Base-by-base conservation (phyloP, 75 land plant genomes). In the Selaginella moellendorffii region DNA sequence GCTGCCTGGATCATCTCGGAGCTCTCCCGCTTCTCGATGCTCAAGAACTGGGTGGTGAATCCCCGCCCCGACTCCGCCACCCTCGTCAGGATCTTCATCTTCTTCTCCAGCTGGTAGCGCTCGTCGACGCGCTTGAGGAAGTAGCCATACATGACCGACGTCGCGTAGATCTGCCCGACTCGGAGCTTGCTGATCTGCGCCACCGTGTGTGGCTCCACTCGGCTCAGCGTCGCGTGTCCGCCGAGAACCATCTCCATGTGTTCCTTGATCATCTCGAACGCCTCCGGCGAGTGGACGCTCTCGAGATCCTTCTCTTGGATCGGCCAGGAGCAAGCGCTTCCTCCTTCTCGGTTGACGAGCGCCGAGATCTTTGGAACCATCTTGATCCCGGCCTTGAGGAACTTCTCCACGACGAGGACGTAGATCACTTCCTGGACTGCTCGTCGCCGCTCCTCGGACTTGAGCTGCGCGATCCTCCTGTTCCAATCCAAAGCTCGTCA, bases 401-500 rank as follows among this genome's bases (percentile, higher is more conserved):
- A 88, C 63, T 71, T 88, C 30, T 83, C 80, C 9, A 77, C 76
- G n/a, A 80, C 67, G 26, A 85, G 68, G 68, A 83, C 81, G 64
- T 88, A 88, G 30, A 85, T 65, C 24, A 88, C 81, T 60, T 88
- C 93, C 54, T 88, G 85, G 63, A 88, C 31, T 19, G 80, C 25
- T 62, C 60, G 76, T 24, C 67, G 69, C 62, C 81, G 76, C 36
- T 85, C 93, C 42, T 80, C 74, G 8, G 77, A 83, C 69, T 77
- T 82, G n/a, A 88, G 71, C 67, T 82, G 85, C 30, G 93, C 85
- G 53, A 88, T 88, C 62, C 93, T 80, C 82, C 93, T 87, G 14
- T 36, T 5, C 5, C 5, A 36, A 36, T 14, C 46, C 46, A 36
- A n/a, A n/a, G n/a, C n/a, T n/a, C n/a, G n/a, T n/a, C n/a, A n/a